A percentile compares a stretch with the other conserved stretches of the same genome.
Evolutionary conservation across 2,329 filamentous ascomycete genomes (phyloP).

Genomic region (Phialophora chinensis): DNA sequence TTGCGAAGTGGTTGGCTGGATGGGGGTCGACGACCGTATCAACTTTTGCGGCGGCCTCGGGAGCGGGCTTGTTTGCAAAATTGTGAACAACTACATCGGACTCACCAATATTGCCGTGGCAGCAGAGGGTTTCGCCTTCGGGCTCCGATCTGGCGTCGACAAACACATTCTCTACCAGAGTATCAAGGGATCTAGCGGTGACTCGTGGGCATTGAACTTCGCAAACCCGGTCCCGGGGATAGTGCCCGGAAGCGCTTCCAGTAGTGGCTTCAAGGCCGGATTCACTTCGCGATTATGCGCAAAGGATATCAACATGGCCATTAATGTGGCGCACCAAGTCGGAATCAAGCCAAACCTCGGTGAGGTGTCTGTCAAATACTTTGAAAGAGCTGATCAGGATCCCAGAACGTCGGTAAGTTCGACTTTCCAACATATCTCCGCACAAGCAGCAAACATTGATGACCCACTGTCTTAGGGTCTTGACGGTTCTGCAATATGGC

Average conservation of each 20-base stretch:
- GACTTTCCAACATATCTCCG: neutral
- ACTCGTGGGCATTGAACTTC: slow-evolving; percentile 20
- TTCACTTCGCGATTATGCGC: slow-evolving; percentile 21
- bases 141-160: slow-evolving; percentile 22
- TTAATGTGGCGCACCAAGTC: slow-evolving; percentile 19
- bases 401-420: slow-evolving; percentile 21
- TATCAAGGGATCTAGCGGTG: slow-evolving; percentile 26
- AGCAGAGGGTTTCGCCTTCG: slow-evolving; percentile 25
- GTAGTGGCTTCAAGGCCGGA: slow-evolving; percentile 9
- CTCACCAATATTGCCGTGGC: slow-evolving; percentile 16
- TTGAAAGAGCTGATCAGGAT: slow-evolving; percentile 13
- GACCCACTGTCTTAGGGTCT: slow-evolving; percentile 9
- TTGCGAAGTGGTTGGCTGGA: slow-evolving; percentile 8
- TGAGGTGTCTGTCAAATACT: slow-evolving; percentile 14
- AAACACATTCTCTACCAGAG: slow-evolving; percentile 16
- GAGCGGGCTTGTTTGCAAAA: slow-evolving; percentile 22
- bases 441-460: neutral
- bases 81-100: slow-evolving; percentile 29
- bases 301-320: slow-evolving; percentile 21
- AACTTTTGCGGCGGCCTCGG: slow-evolving; percentile 23
- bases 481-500: slow-evolving; percentile 22
- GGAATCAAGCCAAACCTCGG: slow-evolving; percentile 22
- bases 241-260: slow-evolving; percentile 4
- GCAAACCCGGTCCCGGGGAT: slow-evolving; percentile 25
- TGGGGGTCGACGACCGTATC: slow-evolving; percentile 15